These are phyloP conservation scores for Scleroderma bovista DNA, from an alignment of 768 basidiomycete species.

Conservation along the genomic window DNA sequence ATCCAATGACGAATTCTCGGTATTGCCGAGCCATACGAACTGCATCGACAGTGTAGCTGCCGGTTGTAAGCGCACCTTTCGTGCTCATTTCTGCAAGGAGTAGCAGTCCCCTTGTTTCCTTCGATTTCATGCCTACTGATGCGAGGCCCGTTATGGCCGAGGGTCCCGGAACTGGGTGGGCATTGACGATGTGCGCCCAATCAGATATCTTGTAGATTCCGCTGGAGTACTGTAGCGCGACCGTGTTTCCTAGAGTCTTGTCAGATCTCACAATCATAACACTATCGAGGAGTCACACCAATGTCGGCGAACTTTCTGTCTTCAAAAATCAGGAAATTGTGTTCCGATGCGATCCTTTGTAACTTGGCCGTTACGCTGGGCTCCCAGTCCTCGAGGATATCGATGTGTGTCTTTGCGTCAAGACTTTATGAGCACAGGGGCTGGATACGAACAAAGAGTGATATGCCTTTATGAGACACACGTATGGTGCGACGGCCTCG, in stretches of 20 bases:
- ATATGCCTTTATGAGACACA: constrained; percentile 90
- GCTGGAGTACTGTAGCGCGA: constrained; percentile 87
- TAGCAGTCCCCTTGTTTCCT: constrained; percentile 68
- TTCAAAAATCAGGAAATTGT: constrained; percentile 96
- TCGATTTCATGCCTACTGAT: constrained; percentile 74
- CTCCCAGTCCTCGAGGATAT: constrained; percentile 92
- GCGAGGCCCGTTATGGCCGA: constrained; percentile 89
- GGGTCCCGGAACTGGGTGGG: constrained; percentile 94
- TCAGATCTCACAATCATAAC: constrained; percentile 3
- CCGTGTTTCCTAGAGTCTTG: constrained; percentile 78
- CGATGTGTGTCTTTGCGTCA: constrained; percentile 81
- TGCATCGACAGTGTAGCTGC: constrained; percentile 76
- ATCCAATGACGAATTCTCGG: constrained; percentile 90
- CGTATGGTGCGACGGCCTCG: constrained; percentile 81
- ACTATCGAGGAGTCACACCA: constrained; percentile 43
- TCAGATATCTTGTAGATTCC: constrained; percentile 90
- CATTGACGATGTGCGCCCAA: constrained; percentile 98
- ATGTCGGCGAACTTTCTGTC: constrained; percentile 99
- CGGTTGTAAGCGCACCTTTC: constrained; percentile 77
- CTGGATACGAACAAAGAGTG: constrained; percentile 4
- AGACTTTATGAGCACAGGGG: constrained; percentile 20
- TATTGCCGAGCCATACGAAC: constrained; percentile 82
- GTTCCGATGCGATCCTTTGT: constrained; percentile 62
- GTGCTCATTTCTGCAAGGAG: constrained; percentile 97
- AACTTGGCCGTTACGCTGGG: constrained; percentile 62